phyloP scores from a whole-genome alignment of 2,329 filamentous ascomycete genomes.

The Ophiosphaerella herpotricha region DNA sequence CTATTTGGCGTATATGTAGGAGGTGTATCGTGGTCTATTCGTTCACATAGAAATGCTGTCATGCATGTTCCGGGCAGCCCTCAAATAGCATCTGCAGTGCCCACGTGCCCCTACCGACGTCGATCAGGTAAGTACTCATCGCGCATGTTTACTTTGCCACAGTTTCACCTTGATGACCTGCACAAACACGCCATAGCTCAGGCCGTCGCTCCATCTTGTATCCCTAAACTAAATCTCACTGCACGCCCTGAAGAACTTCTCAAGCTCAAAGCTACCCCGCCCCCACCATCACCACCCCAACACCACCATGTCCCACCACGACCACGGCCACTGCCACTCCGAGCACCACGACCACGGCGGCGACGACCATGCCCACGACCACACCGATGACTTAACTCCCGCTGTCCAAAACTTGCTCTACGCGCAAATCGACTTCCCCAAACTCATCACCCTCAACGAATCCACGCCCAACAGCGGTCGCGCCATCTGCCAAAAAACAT shows the following conservation, averaged over 20 bases:
- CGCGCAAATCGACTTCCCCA: constrained; percentile 87
- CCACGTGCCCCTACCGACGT: constrained; percentile 18
- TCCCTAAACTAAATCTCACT: background rate
- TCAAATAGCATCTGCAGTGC: constrained; percentile 6
- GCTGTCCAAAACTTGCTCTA: constrained; percentile 91
- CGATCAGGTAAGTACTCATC: too few relatives aligned
- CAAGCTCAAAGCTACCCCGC: constrained; percentile 36
- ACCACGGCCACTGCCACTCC: constrained; percentile 54
- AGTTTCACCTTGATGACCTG: constrained; percentile 2
- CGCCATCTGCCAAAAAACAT: constrained; percentile 85
- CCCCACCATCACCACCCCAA: constrained; percentile 21
- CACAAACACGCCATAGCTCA: constrained; percentile 6
- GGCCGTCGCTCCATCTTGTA: background rate
- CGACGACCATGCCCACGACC: constrained; percentile 77
- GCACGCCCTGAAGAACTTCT: constrained; percentile 2
- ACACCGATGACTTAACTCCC: constrained; percentile 89
- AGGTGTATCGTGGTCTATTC: background rate
- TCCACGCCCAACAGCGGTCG: constrained; percentile 68
- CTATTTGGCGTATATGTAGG: constrained; percentile 2
- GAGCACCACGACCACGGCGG: constrained; percentile 60
- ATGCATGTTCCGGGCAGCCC: background rate
- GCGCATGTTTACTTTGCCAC: background rate
- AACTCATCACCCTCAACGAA: constrained; percentile 86
- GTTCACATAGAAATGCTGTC: background rate
- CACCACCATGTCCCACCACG: constrained; percentile 36